Conservation (phyloP, 306 rosid species). For the Aeschynomene evenia region DNA sequence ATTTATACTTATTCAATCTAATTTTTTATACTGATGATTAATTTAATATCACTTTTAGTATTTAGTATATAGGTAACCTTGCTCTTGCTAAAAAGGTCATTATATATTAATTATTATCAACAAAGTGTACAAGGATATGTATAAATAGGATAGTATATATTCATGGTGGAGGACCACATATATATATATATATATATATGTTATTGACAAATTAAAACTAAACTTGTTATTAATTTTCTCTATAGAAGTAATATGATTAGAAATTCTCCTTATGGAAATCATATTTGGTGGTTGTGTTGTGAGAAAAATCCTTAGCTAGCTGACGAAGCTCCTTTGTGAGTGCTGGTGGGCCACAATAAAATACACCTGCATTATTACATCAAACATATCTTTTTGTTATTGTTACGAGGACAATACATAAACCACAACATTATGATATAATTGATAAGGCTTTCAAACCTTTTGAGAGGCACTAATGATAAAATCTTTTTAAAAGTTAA, state of each 20-base stretch:
- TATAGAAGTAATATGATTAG: constrained; percentile 22
- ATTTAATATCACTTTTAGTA: too few relatives aligned
- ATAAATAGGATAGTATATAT: not conserved
- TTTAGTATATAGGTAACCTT: too few relatives aligned
- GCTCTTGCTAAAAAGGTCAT: too few relatives aligned
- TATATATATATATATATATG: too few relatives aligned
- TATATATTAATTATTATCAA: not conserved
- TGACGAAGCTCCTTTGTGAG: constrained; percentile 42
- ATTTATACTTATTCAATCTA: too few relatives aligned
- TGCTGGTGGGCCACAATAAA: constrained; percentile 56
- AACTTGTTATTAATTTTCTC: too few relatives aligned
- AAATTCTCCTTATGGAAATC: constrained; percentile 61
- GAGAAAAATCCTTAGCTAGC: constrained; percentile 55
- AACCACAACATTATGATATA: too few relatives aligned
- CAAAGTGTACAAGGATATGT: not conserved
- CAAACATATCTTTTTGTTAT: not conserved
- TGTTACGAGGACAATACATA: not conserved
- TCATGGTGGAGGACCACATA: constrained; percentile 13
- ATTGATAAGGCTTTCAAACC: not conserved
- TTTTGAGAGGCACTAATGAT: not conserved
- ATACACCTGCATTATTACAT: constrained; percentile 53
- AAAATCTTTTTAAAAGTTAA: not conserved
- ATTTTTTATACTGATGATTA: too few relatives aligned
- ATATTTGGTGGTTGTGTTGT: constrained; percentile 48
- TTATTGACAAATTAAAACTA: not conserved